Percentiles rank a stretch among this genome's conserved stretches.
Evolutionary conservation across 116 monocot species (phyloP).

Genomic region (Iris pallida): DNA sequence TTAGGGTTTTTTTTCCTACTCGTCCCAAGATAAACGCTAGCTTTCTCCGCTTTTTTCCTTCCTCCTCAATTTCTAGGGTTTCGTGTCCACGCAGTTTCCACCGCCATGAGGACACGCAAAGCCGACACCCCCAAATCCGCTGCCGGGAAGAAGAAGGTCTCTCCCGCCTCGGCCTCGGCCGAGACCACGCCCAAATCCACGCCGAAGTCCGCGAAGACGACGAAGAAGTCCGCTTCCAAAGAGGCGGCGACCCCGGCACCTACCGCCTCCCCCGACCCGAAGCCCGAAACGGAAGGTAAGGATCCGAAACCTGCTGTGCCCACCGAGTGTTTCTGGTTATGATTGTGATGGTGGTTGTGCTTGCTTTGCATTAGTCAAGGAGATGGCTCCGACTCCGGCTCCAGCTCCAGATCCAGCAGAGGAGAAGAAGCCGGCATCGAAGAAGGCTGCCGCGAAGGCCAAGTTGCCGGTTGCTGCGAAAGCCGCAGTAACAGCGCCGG

Average conservation of each 20-base stretch:
- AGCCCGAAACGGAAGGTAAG: constrained; percentile 13
- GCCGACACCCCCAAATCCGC: constrained; percentile 31
- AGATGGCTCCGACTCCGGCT: no score
- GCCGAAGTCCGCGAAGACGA: constrained; percentile 3
- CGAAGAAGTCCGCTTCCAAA: constrained; percentile 9
- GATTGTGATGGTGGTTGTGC: not conserved
- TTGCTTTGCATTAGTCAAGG: constrained; percentile 2
- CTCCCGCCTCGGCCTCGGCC: constrained; percentile 7
- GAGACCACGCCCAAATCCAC: constrained; percentile 4
- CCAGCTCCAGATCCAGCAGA: not conserved
- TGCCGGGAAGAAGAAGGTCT: constrained; percentile 25
- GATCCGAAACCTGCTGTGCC: not conserved
- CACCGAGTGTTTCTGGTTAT: not conserved
- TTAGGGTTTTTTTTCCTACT: no score
- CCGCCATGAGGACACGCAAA: constrained; percentile 36
- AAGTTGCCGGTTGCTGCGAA: not conserved
- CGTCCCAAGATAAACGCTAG: no score
- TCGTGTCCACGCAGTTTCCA: no score
- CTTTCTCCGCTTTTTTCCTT: no score
- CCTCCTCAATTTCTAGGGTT: no score
- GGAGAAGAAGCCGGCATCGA: constrained; percentile 9
- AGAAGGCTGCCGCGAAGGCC: not conserved
- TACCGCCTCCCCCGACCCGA: not conserved
- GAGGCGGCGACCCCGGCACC: not conserved
- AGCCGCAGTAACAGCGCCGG: not conserved